Conservation (phyloP, 1,284 basidiomycete genomes). For the Cutaneotrichosporon mucoides region DNA sequence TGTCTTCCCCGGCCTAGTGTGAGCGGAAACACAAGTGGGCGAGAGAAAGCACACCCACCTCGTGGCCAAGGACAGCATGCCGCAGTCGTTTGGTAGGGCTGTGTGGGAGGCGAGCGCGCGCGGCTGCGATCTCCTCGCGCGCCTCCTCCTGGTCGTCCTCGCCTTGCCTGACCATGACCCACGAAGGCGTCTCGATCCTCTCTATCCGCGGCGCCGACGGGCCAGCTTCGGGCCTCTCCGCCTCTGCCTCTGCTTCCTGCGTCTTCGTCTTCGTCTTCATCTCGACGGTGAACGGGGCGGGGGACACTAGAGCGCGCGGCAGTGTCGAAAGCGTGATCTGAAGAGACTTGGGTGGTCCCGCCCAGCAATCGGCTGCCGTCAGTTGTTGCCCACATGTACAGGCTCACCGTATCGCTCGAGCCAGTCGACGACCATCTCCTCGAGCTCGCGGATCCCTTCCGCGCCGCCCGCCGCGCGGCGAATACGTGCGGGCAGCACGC, state of each 20-base stretch:
- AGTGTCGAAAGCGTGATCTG: constrained; percentile 64
- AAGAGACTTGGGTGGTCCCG: constrained; percentile 60
- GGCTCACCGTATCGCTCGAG: constrained; percentile 65
- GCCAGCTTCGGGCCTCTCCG: constrained; percentile 18
- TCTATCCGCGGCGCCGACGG: background rate
- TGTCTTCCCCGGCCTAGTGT: constrained; percentile 61
- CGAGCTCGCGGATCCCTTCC: constrained; percentile 58
- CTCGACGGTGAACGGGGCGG: constrained; percentile 14
- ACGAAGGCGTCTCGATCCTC: constrained; percentile 40
- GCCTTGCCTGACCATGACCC: constrained; percentile 34
- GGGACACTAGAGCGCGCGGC: constrained; percentile 23
- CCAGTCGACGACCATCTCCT: constrained; percentile 77
- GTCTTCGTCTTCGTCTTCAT: background rate
- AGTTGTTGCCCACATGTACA: background rate
- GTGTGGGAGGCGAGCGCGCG: background rate
- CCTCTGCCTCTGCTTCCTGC: constrained; percentile 11
- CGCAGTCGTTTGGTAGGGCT: constrained; percentile 34
- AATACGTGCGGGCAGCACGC: constrained; percentile 71
- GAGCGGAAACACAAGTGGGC: background rate
- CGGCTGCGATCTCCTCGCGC: constrained; percentile 28
- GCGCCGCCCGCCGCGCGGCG: constrained; percentile 65
- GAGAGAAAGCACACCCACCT: constrained; percentile 12
- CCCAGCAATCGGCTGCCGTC: constrained; percentile 62
- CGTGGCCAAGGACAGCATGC: constrained; percentile 18
- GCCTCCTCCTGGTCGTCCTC: constrained; percentile 45